Percentiles rank a stretch among this genome's conserved stretches.
Conservation (phyloP, 78 protist genomes). For the Blattamonas nauphoetae region DNA sequence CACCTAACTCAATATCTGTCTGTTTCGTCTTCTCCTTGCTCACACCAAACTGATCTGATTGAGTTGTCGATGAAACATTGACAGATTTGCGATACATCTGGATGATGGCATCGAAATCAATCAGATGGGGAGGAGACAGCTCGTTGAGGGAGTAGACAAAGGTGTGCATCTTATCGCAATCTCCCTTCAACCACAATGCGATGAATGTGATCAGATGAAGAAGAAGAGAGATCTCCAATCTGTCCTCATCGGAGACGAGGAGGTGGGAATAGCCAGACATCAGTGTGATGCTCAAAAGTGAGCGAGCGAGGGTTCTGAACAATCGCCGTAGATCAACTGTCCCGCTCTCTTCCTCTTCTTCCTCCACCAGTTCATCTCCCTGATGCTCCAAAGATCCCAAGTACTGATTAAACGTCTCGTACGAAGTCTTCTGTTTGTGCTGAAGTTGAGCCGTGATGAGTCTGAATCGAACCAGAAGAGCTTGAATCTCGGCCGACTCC, state of each 20-base stretch:
- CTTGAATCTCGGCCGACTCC: neutral
- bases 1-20: too few species aligned
- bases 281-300: neutral
- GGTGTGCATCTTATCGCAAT: neutral
- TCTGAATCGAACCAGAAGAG: neutral
- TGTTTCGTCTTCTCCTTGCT: too few species aligned
- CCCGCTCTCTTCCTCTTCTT: neutral
- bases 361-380: neutral
- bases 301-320: neutral
- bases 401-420: too few species aligned
- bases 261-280: neutral
- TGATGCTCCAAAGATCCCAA: too few species aligned
- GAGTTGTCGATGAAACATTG: too few species aligned
- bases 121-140: neutral
- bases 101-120: neutral
- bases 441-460: neutral
- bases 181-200: neutral
- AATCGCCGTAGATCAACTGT: neutral
- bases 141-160: neutral
- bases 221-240: neutral
- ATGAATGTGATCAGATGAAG: neutral
- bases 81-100: neutral
- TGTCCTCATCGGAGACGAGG: neutral
- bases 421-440: neutral
- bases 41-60: too few species aligned